phyloP scores from a whole-genome alignment of 163 green algal species.

The Volvox carteri region DNA sequence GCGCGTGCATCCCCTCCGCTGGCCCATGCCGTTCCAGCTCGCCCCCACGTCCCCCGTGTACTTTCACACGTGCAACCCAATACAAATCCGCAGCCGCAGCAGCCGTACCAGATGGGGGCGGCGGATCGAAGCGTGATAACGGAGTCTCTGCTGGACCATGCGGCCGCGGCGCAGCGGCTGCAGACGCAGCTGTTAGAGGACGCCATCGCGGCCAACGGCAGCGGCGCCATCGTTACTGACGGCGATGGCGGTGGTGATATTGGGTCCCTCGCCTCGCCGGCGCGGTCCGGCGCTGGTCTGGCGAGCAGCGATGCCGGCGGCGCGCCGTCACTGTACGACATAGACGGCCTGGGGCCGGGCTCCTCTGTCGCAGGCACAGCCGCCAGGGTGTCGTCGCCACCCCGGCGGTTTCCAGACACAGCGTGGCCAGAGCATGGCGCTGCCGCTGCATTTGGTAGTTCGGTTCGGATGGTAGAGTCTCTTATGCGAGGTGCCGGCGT shows the following conservation, averaged over 20 bases:
- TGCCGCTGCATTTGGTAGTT: background rate
- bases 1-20: no score
- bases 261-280: background rate
- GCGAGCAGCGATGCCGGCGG: background rate
- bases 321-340: background rate
- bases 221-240: no score
- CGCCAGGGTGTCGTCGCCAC: no score
- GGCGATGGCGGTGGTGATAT: background rate
- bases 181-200: slow-evolving; percentile 10
- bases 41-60: no score
- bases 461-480: slow-evolving; percentile 18
- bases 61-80: no score
- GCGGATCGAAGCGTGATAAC: background rate
- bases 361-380: no score
- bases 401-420: background rate
- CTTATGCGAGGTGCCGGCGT: background rate
- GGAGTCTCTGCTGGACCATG: background rate
- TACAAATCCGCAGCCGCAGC: background rate
- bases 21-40: no score
- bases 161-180: slow-evolving; percentile 15
- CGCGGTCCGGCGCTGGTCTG: background rate
- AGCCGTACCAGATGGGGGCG: background rate
- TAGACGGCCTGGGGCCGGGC: background rate
- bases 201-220: no score
- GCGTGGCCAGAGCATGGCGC: background rate